Percentiles rank a stretch among this genome's conserved stretches.
These are phyloP conservation scores for Ganoderma multipileum DNA, from an alignment of 1,284 basidiomycete species.

Conservation along the genomic window DNA sequence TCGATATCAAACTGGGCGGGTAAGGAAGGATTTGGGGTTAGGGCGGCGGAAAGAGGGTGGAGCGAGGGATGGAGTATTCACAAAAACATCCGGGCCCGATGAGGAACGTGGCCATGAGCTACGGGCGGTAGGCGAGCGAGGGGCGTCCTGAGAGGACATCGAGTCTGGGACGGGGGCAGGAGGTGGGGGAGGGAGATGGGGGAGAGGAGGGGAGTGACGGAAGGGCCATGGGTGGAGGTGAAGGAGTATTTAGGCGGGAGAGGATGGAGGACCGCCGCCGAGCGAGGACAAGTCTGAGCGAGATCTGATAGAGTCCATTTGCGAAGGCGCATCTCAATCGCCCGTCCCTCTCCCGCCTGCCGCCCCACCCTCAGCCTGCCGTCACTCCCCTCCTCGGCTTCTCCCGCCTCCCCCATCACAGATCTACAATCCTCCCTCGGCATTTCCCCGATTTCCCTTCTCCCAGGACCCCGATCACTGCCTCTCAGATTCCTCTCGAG, in stretches of 20 bases:
- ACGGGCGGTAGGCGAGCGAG: constrained; percentile 9
- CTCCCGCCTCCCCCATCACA: background rate
- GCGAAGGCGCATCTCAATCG: background rate
- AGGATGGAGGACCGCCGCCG: constrained; percentile 4
- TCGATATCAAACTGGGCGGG: constrained; percentile 76
- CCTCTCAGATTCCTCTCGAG: background rate
- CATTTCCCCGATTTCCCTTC: background rate
- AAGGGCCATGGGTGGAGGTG: constrained; percentile 10
- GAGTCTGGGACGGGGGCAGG: background rate
- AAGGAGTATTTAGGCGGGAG: constrained; percentile 12
- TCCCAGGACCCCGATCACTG: background rate
- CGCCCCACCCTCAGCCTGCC: background rate
- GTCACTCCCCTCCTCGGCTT: background rate
- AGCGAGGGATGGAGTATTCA: constrained; percentile 36
- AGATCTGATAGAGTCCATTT: background rate
- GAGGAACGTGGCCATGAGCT: constrained; percentile 5
- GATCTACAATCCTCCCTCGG: constrained; percentile 3
- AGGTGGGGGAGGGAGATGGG: background rate
- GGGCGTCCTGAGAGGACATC: constrained; percentile 9
- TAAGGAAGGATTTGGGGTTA: background rate
- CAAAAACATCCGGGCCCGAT: constrained; percentile 47
- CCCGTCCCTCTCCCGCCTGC: background rate
- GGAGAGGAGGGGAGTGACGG: constrained; percentile 5
- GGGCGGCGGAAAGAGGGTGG: background rate
- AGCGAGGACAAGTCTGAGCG: background rate